Percentiles rank a stretch among this genome's conserved stretches.
phyloP scores from a whole-genome alignment of 2,329 filamentous ascomycete genomes.

The Xylaria sp. region DNA sequence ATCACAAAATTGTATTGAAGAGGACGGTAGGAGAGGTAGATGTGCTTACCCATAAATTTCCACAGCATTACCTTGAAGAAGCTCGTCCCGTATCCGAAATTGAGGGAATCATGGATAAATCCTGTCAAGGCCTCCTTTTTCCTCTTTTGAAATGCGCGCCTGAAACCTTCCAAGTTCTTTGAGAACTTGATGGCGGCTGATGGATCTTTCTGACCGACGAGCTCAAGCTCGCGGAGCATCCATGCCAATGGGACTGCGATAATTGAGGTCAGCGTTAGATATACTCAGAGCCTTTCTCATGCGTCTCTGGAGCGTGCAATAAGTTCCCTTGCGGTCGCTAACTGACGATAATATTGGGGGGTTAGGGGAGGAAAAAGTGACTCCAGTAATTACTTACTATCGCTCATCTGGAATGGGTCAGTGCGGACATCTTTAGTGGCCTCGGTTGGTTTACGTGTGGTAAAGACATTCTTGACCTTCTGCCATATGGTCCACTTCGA shows the following conservation, averaged over 20 bases:
- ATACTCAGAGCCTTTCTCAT: not conserved
- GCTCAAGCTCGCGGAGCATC: conserved; percentile 58
- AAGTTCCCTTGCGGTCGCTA: not conserved
- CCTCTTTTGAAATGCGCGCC: conserved; percentile 38
- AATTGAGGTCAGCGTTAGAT: not conserved
- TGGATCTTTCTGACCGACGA: conserved; percentile 42
- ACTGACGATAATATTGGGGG: not conserved
- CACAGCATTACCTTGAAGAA: conserved; percentile 49
- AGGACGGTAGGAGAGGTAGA: not conserved
- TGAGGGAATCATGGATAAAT: conserved; percentile 48
- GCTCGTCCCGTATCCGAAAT: conserved; percentile 45
- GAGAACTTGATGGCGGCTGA: conserved; percentile 45
- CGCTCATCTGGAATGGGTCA: conserved; percentile 52
- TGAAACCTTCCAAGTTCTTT: conserved; percentile 42
- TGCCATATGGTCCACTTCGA: conserved; percentile 40
- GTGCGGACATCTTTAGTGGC: conserved; percentile 40
- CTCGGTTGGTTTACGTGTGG: conserved; percentile 41
- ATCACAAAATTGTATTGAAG: not conserved
- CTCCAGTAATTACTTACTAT: conserved; percentile 35
- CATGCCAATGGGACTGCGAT: conserved; percentile 51
- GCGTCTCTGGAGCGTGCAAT: not conserved
- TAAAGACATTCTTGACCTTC: conserved; percentile 45
- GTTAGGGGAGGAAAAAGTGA: not conserved
- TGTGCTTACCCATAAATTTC: conserved; percentile 51
- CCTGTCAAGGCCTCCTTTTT: conserved; percentile 43